Conservation (phyloP, 257 asterid species). For the Anisodus tanguticus region DNA sequence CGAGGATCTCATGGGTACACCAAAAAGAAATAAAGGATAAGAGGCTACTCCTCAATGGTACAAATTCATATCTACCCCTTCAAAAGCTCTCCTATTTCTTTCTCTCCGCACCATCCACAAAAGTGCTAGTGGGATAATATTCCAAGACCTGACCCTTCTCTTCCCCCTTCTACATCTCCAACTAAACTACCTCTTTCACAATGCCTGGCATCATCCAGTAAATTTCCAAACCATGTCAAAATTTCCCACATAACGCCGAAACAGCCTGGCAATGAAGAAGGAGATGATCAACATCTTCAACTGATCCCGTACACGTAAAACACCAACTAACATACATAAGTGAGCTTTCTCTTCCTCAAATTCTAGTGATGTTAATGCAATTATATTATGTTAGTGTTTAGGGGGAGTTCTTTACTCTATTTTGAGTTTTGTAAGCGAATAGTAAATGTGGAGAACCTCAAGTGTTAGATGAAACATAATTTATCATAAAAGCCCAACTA, state of each 20-base stretch:
- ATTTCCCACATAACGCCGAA: not conserved
- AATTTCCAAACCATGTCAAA: not conserved
- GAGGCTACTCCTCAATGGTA: not conserved
- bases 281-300: not conserved
- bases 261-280: not conserved
- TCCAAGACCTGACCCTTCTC: not conserved
- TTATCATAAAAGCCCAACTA: too few species aligned
- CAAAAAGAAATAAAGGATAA: not conserved
- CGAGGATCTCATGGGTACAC: not conserved
- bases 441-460: conserved; percentile 6
- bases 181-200: not conserved
- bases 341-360: not conserved
- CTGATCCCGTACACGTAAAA: not conserved
- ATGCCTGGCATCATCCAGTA: not conserved
- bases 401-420: not conserved
- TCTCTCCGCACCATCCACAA: not conserved
- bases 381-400: conserved; percentile 12
- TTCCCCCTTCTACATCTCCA: not conserved
- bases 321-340: not conserved
- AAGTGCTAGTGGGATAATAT: not conserved
- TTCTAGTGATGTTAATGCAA: conserved; percentile 8
- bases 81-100: not conserved
- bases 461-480: not conserved
- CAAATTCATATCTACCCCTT: not conserved
- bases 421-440: not conserved